Conservation (phyloP, 768 basidiomycete species). For the Suillus cothurnatus region DNA sequence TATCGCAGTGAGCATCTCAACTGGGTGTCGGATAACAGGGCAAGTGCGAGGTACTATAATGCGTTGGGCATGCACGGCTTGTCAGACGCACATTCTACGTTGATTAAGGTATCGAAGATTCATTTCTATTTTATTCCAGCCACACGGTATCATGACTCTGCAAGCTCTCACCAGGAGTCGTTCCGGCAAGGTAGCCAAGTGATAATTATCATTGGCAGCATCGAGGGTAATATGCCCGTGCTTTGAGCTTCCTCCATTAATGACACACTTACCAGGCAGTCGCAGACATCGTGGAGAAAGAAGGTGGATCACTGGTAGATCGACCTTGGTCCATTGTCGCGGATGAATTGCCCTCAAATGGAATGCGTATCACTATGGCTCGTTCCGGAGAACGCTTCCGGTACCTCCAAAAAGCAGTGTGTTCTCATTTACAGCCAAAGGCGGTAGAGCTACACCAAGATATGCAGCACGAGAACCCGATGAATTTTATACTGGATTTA, state of each 20-base stretch:
- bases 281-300: slow-evolving; percentile 42
- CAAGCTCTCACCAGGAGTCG: slow-evolving; percentile 21
- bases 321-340: slow-evolving; percentile 48
- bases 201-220: slow-evolving; percentile 18
- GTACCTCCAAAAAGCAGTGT: slow-evolving; percentile 53
- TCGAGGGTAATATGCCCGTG: slow-evolving; percentile 19
- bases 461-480: slow-evolving; percentile 39
- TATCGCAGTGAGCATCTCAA: slow-evolving; percentile 11
- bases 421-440: slow-evolving; percentile 54
- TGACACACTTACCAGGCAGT: too few species aligned
- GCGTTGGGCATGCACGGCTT: too few species aligned
- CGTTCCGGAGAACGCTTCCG: slow-evolving; percentile 55
- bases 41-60: not conserved
- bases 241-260: slow-evolving; percentile 18
- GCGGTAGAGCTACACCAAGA: slow-evolving; percentile 46
- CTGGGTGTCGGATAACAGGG: slow-evolving; percentile 22
- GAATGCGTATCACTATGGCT: slow-evolving; percentile 53
- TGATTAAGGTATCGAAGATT: slow-evolving; percentile 15
- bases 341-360: slow-evolving; percentile 53
- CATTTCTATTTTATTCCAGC: slow-evolving; percentile 14
- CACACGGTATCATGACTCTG: not conserved
- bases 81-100: too few species aligned
- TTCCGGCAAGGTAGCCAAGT: slow-evolving; percentile 44
- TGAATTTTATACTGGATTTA: slow-evolving; percentile 19
- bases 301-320: slow-evolving; percentile 52